These are phyloP conservation scores for Lodderomyces beijingensis DNA, from an alignment of 1,139 yeast species.

Conservation along the genomic window DNA sequence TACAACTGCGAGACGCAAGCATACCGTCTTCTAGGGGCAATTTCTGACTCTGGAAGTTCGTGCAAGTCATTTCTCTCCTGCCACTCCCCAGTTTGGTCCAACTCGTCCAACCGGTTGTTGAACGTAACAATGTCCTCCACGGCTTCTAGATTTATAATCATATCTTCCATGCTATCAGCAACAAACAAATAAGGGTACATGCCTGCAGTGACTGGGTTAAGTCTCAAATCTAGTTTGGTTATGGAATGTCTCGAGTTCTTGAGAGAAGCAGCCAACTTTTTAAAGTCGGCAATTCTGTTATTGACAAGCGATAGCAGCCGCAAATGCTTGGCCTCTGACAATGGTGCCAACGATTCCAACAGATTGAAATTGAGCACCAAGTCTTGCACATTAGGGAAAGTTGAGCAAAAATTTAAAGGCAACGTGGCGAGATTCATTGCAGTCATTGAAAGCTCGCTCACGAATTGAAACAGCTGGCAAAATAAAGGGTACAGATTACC, in stretches of 20 bases:
- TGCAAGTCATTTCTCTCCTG: constrained; percentile 35
- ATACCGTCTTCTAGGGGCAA: constrained; percentile 29
- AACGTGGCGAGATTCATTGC: constrained; percentile 39
- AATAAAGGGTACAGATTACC: constrained; percentile 23
- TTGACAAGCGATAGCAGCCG: constrained; percentile 42
- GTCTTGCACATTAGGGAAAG: constrained; percentile 46
- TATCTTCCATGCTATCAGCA: constrained; percentile 33
- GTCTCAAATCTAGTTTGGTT: constrained; percentile 43
- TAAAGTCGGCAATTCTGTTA: constrained; percentile 36
- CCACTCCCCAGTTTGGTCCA: constrained; percentile 34
- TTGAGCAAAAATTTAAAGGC: constrained; percentile 30
- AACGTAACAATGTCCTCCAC: constrained; percentile 46
- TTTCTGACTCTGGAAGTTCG: too few species aligned
- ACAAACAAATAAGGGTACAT: constrained; percentile 53
- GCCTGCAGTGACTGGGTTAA: constrained; percentile 46
- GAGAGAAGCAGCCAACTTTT: constrained; percentile 29
- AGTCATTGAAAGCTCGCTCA: constrained; percentile 37
- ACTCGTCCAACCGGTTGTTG: constrained; percentile 36
- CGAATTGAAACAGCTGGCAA: constrained; percentile 21
- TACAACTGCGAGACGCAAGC: constrained; percentile 35
- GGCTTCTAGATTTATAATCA: constrained; percentile 39
- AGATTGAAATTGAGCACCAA: constrained; percentile 50
- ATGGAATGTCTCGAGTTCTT: constrained; percentile 29
- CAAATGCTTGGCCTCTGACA: constrained; percentile 29
- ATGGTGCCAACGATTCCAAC: constrained; percentile 25